Evolutionary conservation across 768 basidiomycete genomes (phyloP).

Genomic region (Termitomyces sp.): DNA sequence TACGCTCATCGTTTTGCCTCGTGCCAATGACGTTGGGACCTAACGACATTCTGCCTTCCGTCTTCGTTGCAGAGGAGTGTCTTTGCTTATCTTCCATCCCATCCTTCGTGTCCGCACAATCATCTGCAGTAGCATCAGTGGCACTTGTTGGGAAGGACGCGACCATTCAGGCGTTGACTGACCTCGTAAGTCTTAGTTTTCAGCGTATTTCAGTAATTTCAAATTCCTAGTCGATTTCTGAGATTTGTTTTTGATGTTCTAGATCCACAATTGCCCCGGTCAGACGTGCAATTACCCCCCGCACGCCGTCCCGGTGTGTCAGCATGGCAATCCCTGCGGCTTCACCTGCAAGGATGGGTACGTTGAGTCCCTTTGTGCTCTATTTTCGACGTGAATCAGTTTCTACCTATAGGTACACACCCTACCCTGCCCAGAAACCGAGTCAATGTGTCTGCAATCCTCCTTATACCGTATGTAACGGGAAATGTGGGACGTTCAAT

Average conservation of each 20-base stretch:
- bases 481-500: constrained; percentile 35
- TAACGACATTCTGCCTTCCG: neutral
- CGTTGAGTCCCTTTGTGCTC: constrained; percentile 5
- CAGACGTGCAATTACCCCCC: constrained; percentile 36
- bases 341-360: constrained; percentile 46
- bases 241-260: neutral
- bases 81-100: constrained; percentile 39
- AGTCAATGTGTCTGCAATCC: constrained; percentile 37
- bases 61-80: constrained; percentile 31
- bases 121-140: constrained; percentile 25
- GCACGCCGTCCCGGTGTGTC: constrained; percentile 34
- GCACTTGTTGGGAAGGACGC: constrained; percentile 24
- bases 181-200: constrained; percentile 25
- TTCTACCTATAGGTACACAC: constrained; percentile 1
- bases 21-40: neutral
- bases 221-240: neutral
- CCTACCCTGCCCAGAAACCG: constrained; percentile 27
- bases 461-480: constrained; percentile 45
- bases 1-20: constrained; percentile 9
- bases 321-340: constrained; percentile 32
- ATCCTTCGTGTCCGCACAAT: constrained; percentile 28
- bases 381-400: neutral
- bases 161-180: constrained; percentile 27
- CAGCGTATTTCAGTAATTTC: neutral
- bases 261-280: constrained; percentile 9